phyloP scores from a whole-genome alignment of 179 eudicot genomes.

The Sideroxylon spinosum region DNA sequence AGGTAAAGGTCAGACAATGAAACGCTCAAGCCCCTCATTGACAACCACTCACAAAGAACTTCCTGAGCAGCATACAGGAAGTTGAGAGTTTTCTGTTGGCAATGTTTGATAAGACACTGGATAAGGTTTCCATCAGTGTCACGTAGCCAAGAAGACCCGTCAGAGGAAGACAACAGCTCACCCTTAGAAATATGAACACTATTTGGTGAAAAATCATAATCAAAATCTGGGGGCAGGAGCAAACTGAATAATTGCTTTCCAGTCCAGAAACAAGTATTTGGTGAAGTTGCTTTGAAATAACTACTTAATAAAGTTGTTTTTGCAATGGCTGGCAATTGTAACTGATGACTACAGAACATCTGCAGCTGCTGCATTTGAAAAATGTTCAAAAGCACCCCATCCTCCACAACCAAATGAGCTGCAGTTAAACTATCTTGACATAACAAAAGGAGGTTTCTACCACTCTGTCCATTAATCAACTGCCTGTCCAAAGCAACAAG shows the following conservation, averaged over 20 bases:
- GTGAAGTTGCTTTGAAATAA: conserved; percentile 11
- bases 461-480: conserved; percentile 69
- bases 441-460: conserved; percentile 59
- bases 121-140: conserved; percentile 57
- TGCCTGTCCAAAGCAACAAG: conserved; percentile 74
- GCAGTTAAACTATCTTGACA: conserved; percentile 89
- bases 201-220: conserved; percentile 36
- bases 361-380: conserved; percentile 71
- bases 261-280: conserved; percentile 46
- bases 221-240: conserved; percentile 64
- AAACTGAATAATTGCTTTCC: conserved; percentile 75
- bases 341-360: conserved; percentile 53
- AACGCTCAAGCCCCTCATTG: conserved; percentile 74
- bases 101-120: conserved; percentile 50
- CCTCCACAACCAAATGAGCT: conserved; percentile 61
- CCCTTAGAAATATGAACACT: conserved; percentile 55
- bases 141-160: conserved; percentile 75
- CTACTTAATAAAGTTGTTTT: conserved; percentile 22
- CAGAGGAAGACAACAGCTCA: conserved; percentile 51
- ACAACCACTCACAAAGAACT: conserved; percentile 79
- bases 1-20: conserved; percentile 81
- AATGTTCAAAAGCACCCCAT: conserved; percentile 44
- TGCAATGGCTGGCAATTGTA: conserved; percentile 35
- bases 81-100: conserved; percentile 41
- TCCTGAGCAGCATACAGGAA: conserved; percentile 67